Base-by-base conservation (phyloP, 1,284 basidiomycete genomes). In the Serendipita sp. region DNA sequence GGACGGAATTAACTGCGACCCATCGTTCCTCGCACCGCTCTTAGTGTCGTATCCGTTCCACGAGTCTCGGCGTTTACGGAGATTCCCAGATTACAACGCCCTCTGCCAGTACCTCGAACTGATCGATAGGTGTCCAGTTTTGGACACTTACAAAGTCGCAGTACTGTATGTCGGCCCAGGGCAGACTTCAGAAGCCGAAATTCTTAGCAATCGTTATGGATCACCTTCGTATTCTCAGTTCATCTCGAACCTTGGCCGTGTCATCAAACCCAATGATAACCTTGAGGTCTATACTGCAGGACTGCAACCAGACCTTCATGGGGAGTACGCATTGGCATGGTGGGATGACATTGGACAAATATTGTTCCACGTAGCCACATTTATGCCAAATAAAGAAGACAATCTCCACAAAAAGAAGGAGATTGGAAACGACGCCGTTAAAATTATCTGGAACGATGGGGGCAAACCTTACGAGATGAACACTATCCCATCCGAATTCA, bases 271-370 rank as follows among this genome's bases (percentile, higher is more conserved):
- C 15, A 86, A 91, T 34, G 92, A 89, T 3, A 92, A 94, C 73
- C 79, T 85, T 12, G 93, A 97, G 70, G 85, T 98, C n/a, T 97
- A 95, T 73, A 89, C 88, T 1, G 95, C 94, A 34, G 93, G 93
- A 1, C 79, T 99, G 35, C 89, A 96, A 72, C 83, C 88, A 3
- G 85, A 89, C 66, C 84, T 88, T 68, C 93, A 98, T 71, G 85
- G 88, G 26, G 92, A 98, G 73, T 95, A 93, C 70, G 90, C 93
- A 0, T 99, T 99, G 70, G 93, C 94, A 0, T 99, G 95, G 94
- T 94, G 93, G 87, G 93, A 99, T 73, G 93, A 97, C 70, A 94
- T 97, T 50, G 87, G 88, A 15, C 96, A 99, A 71, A 84, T 97
- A 64, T 80, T 97, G 62, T 99, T 92, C 73, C 96, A 99, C 73